Evolutionary conservation across 495 filamentous ascomycete genomes (phyloP).

Genomic region (Lineolata rhizophorae): DNA sequence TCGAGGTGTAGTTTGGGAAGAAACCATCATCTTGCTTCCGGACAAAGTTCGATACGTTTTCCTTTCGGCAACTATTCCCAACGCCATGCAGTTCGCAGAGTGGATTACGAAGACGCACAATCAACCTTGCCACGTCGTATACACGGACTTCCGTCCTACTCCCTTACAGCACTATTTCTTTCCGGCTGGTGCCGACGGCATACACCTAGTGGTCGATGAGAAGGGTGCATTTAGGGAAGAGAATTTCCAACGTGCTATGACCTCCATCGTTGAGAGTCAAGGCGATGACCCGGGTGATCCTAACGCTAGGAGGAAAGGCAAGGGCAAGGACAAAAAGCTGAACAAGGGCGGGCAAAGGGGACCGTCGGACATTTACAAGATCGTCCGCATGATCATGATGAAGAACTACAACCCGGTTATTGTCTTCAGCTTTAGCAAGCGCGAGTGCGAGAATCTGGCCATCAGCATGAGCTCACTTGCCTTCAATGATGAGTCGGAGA

Average conservation of each 20-base stretch:
- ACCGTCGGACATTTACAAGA: constrained; percentile 77
- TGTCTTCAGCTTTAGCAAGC: constrained; percentile 97
- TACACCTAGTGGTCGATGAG: constrained; percentile 88
- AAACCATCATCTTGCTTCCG: constrained; percentile 89
- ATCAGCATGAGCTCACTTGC: constrained; percentile 62
- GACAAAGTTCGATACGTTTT: constrained; percentile 98
- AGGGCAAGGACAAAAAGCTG: constrained; percentile 71
- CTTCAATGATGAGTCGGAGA: constrained; percentile 97
- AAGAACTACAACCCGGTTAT: constrained; percentile 94
- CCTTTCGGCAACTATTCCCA: constrained; percentile 95
- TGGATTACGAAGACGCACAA: constrained; percentile 95
- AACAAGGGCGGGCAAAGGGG: constrained; percentile 65
- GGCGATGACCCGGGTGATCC: constrained; percentile 64
- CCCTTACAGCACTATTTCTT: constrained; percentile 96
- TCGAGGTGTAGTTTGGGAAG: constrained; percentile 95
- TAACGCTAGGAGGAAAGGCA: constrained; percentile 57
- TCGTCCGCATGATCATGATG: constrained; percentile 94
- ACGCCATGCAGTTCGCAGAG: constrained; percentile 97
- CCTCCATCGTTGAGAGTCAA: constrained; percentile 52
- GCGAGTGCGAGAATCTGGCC: constrained; percentile 75
- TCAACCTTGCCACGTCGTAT: constrained; percentile 94
- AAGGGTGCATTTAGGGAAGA: constrained; percentile 86
- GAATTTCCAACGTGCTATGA: constrained; percentile 93
- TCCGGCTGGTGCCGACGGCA: constrained; percentile 79
- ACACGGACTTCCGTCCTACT: constrained; percentile 92